A percentile compares a stretch with the other conserved stretches of the same genome.
These are phyloP conservation scores for Abelmoschus esculentus DNA, from an alignment of 345 rosid genomes.

Conservation along the genomic window DNA sequence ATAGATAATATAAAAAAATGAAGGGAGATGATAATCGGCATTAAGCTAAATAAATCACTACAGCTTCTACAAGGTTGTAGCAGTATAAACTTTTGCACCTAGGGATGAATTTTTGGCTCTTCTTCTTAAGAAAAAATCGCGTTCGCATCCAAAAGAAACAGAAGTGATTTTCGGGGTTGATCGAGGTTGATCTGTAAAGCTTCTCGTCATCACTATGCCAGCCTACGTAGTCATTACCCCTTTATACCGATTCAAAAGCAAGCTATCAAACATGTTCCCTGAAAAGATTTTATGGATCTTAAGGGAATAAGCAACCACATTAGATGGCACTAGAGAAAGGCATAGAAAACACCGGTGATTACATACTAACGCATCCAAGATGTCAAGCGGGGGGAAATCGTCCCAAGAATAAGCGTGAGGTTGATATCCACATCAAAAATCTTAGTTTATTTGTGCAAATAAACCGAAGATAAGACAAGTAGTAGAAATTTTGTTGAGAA, in stretches of 20 bases:
- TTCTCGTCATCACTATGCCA: constrained; percentile 95
- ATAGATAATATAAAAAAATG: neutral
- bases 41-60: neutral
- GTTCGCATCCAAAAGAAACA: constrained; percentile 82
- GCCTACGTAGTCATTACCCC: constrained; percentile 70
- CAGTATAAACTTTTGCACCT: constrained; percentile 27
- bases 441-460: too few species aligned
- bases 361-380: constrained; percentile 44
- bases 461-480: too few species aligned
- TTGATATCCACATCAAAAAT: constrained; percentile 64
- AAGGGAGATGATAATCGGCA: neutral
- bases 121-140: constrained; percentile 75
- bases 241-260: constrained; percentile 67
- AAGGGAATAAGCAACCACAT: constrained; percentile 17
- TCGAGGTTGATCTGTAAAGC: constrained; percentile 59
- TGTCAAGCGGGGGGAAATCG: constrained; percentile 78
- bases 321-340: neutral
- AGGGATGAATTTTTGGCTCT: constrained; percentile 30
- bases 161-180: constrained; percentile 86
- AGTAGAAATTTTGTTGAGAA: too few species aligned
- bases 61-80: neutral
- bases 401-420: constrained; percentile 74
- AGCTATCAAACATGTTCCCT: constrained; percentile 75
- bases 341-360: neutral
- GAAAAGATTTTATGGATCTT: constrained; percentile 68